A percentile compares a stretch with the other conserved stretches of the same genome.
Conservation (phyloP, 2,329 filamentous ascomycete species). For the Zasmidium angulare region DNA sequence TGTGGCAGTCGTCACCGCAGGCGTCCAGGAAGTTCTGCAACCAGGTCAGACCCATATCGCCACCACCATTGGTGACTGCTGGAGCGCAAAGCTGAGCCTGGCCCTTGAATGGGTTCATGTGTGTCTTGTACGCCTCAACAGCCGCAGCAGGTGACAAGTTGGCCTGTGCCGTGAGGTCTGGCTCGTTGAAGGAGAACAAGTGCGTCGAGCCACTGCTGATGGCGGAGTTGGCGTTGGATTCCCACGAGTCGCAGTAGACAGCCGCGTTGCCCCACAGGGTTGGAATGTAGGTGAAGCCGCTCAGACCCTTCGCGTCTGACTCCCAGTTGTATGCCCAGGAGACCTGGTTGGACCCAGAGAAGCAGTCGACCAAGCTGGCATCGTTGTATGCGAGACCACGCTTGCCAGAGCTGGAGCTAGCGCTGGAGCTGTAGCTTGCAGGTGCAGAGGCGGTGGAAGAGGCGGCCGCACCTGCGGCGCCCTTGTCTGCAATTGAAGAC, state of each 20-base stretch:
- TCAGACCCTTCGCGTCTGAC: slow-evolving; percentile 46
- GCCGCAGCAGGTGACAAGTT: slow-evolving; percentile 56
- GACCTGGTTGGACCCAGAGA: slow-evolving; percentile 49
- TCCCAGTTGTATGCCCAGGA: slow-evolving; percentile 72
- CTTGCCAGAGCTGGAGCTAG: slow-evolving; percentile 47
- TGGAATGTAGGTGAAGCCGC: slow-evolving; percentile 60
- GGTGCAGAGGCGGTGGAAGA: slow-evolving; percentile 22
- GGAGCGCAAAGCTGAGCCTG: slow-evolving; percentile 59
- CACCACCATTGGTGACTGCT: slow-evolving; percentile 60
- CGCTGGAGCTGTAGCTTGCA: slow-evolving; percentile 14
- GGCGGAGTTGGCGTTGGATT: slow-evolving; percentile 50
- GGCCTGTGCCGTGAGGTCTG: slow-evolving; percentile 61
- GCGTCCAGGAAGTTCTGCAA: slow-evolving; percentile 53
- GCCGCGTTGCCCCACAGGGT: slow-evolving; percentile 55
- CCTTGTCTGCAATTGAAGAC: slow-evolving; percentile 7
- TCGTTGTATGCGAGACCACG: slow-evolving; percentile 70
- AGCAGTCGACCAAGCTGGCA: slow-evolving; percentile 52
- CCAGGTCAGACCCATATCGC: slow-evolving; percentile 55
- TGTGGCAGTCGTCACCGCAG: slow-evolving; percentile 43
- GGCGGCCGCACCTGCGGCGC: slow-evolving; percentile 7
- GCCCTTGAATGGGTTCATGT: slow-evolving; percentile 57
- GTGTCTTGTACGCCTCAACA: slow-evolving; percentile 54
- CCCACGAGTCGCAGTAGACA: slow-evolving; percentile 53
- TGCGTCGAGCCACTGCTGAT: slow-evolving; percentile 56
- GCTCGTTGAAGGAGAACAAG: slow-evolving; percentile 71